These are phyloP conservation scores for Phlebopus sp. DNA, from an alignment of 1,284 basidiomycete genomes.

Conservation along the genomic window DNA sequence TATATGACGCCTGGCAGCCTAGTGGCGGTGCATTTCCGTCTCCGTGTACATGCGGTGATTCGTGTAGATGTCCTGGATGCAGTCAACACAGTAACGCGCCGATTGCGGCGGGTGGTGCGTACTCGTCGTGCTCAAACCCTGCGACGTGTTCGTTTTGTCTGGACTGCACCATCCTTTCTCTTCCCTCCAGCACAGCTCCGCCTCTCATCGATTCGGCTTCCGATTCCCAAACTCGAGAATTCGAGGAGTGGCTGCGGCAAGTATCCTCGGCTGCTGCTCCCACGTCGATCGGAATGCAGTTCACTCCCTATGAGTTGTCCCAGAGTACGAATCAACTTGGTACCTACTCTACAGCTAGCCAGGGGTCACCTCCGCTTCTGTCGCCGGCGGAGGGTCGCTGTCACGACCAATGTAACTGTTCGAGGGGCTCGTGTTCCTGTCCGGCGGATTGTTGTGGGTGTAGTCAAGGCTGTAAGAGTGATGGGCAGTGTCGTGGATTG, in stretches of 20 bases:
- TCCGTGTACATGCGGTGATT: slow-evolving; percentile 52
- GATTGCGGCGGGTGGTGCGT: slow-evolving; percentile 29
- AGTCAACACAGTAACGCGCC: slow-evolving; percentile 42
- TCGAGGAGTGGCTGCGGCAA: slow-evolving; percentile 53
- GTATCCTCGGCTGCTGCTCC: slow-evolving; percentile 23
- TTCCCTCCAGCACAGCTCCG: slow-evolving; percentile 37
- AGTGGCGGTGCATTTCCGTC: slow-evolving; percentile 25
- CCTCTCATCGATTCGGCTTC: slow-evolving; percentile 16
- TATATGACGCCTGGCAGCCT: slow-evolving; percentile 26
- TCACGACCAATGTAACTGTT: slow-evolving; percentile 35
- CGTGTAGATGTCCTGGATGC: slow-evolving; percentile 54
- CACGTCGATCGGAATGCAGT: slow-evolving; percentile 17
- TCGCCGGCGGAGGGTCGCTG: slow-evolving; percentile 27
- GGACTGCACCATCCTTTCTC: slow-evolving; percentile 53
- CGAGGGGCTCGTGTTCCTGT: slow-evolving; percentile 35
- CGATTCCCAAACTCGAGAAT: slow-evolving; percentile 34
- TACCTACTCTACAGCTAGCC: slow-evolving; percentile 11
- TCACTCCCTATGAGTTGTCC: slow-evolving; percentile 29
- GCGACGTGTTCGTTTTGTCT: slow-evolving; percentile 52
- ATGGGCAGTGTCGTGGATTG: slow-evolving; percentile 11
- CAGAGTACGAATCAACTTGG: slow-evolving; percentile 18
- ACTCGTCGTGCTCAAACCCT: slow-evolving; percentile 44
- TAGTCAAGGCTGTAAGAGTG: slow-evolving; percentile 34
- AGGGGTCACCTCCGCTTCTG: slow-evolving; percentile 16
- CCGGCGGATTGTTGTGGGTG: slow-evolving; percentile 32